Conservation (phyloP, 202 grass and related monocot species). For the Setaria italica region DNA sequence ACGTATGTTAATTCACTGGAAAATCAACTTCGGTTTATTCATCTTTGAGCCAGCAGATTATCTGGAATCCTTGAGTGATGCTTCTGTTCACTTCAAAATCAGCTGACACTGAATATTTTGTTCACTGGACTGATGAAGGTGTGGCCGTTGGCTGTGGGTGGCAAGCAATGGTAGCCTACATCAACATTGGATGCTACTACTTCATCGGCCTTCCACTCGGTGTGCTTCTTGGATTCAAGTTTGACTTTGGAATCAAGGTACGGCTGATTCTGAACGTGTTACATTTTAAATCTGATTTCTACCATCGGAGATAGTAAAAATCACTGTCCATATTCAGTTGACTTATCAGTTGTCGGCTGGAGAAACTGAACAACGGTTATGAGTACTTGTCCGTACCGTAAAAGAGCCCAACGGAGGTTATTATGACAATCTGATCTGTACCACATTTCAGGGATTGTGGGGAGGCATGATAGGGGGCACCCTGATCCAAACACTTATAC, state of each 20-base stretch:
- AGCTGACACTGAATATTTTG: neutral
- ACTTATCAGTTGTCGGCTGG: neutral
- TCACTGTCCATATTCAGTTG: conserved; percentile 5
- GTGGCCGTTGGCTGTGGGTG: conserved; percentile 93
- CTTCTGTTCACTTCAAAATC: neutral
- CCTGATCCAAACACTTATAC: conserved; percentile 73
- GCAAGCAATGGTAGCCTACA: conserved; percentile 87
- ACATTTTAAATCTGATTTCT: neutral
- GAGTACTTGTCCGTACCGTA: neutral
- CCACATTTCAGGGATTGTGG: conserved; percentile 80
- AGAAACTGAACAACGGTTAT: conserved; percentile 10
- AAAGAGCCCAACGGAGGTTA: neutral
- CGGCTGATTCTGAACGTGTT: neutral
- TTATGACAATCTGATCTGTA: neutral
- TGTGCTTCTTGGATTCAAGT: conserved; percentile 77
- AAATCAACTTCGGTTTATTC: neutral
- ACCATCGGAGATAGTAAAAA: conserved; percentile 10
- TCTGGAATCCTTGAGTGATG: neutral
- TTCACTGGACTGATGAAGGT: conserved; percentile 54
- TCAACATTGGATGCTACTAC: conserved; percentile 92
- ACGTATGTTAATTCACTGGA: neutral
- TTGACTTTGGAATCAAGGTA: conserved; percentile 82
- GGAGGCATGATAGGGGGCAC: conserved; percentile 90
- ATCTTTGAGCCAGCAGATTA: neutral
- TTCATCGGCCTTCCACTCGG: conserved; percentile 85